phyloP scores from a whole-genome alignment of 1,284 basidiomycete genomes.

The Phenoliferia sp. region DNA sequence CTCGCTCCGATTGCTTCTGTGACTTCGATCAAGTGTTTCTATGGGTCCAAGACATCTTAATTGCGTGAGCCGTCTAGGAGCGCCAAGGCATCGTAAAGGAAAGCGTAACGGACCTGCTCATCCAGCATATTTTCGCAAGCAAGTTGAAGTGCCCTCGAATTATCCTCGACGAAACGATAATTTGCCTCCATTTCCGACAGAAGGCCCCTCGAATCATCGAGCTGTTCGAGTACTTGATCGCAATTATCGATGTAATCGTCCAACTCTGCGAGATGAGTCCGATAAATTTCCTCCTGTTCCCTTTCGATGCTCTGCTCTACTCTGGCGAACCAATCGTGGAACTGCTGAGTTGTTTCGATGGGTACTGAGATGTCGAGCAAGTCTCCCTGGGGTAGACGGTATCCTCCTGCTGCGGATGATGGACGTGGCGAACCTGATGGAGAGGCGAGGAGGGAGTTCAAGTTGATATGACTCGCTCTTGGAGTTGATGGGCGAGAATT shows the following conservation, averaged over 20 bases:
- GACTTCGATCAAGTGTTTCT: constrained; percentile 70
- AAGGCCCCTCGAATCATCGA: constrained; percentile 65
- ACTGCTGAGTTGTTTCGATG: constrained; percentile 81
- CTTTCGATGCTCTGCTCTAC: constrained; percentile 82
- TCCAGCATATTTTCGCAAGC: constrained; percentile 83
- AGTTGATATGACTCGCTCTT: constrained; percentile 9
- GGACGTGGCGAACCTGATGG: constrained; percentile 30
- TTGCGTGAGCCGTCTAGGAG: background rate
- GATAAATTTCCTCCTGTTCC: constrained; percentile 83
- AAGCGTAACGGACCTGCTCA: constrained; percentile 70
- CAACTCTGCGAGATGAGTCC: constrained; percentile 70
- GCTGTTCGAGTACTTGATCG: constrained; percentile 60
- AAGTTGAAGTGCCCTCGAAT: constrained; percentile 76
- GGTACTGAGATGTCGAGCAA: constrained; percentile 63
- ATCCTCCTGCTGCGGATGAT: constrained; percentile 41
- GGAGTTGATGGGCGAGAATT: constrained; percentile 16
- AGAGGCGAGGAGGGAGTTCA: constrained; percentile 9
- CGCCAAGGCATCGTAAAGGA: background rate
- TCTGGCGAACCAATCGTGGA: constrained; percentile 82
- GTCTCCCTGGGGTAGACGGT: constrained; percentile 45
- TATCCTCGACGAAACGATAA: constrained; percentile 78
- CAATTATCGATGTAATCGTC: constrained; percentile 68
- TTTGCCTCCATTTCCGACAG: constrained; percentile 74
- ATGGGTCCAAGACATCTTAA: background rate
- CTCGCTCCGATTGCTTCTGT: constrained; percentile 70